These are phyloP conservation scores for Aspergillus chevalieri DNA, from an alignment of 2,329 filamentous ascomycete species.

Conservation along the genomic window DNA sequence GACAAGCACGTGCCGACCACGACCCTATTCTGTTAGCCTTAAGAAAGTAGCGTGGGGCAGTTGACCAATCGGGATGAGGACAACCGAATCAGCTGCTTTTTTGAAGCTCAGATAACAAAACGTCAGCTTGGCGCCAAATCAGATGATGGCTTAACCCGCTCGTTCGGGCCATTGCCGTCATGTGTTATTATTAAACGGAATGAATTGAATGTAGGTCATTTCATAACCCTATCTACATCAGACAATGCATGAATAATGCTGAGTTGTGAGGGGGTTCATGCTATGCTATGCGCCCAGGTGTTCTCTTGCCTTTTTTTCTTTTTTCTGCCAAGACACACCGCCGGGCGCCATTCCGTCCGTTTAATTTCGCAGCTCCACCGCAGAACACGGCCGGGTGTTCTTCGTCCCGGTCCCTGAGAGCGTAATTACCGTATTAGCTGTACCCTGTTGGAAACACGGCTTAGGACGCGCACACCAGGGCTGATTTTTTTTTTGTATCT, in stretches of 20 bases:
- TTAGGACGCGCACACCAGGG: neutral
- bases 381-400: neutral
- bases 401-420: neutral
- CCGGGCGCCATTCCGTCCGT: neutral
- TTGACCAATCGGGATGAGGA: conserved; percentile 2
- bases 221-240: too few species aligned
- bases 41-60: neutral
- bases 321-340: neutral
- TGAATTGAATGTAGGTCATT: too few species aligned
- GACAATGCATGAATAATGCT: too few species aligned
- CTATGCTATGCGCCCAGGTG: too few species aligned
- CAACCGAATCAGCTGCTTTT: conserved; percentile 8
- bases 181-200: too few species aligned
- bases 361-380: neutral
- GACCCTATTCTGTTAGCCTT: neutral
- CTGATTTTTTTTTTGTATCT: neutral
- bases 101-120: neutral
- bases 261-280: too few species aligned
- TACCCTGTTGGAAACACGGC: too few species aligned
- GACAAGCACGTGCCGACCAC: neutral
- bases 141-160: neutral
- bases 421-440: neutral
- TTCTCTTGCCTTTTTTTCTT: too few species aligned
- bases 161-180: too few species aligned
- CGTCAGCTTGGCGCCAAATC: neutral